Evolutionary conservation across 2,329 filamentous ascomycete species (phyloP).

Genomic region (Alternaria burnsii): DNA sequence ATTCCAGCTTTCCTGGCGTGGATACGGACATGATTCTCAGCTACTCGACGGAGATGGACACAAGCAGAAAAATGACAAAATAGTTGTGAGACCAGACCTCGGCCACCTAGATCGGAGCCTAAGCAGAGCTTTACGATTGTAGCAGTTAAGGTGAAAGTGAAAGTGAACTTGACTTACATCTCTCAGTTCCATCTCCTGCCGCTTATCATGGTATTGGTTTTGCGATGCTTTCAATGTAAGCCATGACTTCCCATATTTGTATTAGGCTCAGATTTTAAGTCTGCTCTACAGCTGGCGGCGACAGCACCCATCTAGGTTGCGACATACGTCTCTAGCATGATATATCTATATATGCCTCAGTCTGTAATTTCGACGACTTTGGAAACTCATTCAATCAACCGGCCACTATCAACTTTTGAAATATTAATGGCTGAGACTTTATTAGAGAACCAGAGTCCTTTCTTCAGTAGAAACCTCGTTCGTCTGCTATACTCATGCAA

Average conservation of each 20-base stretch:
- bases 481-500: neutral
- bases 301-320: neutral
- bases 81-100: neutral
- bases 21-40: neutral
- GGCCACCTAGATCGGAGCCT: too few species aligned
- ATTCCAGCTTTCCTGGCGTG: slow-evolving; percentile 4
- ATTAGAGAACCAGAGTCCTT: neutral
- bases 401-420: neutral
- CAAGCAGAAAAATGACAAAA: neutral
- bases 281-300: accelerated
- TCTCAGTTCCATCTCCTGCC: neutral
- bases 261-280: neutral
- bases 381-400: neutral
- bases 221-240: neutral
- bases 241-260: neutral
- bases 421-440: neutral
- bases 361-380: neutral
- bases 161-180: neutral
- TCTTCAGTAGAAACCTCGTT: neutral
- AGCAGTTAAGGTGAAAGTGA: neutral
- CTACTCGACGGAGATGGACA: neutral
- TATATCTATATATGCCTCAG: too few species aligned
- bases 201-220: neutral
- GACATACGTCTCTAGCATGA: neutral
- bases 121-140: neutral